Percentiles rank a stretch among this genome's conserved stretches.
These are phyloP conservation scores for Pyrenochaeta sp. DNA, from an alignment of 2,329 filamentous ascomycete species.

Conservation along the genomic window DNA sequence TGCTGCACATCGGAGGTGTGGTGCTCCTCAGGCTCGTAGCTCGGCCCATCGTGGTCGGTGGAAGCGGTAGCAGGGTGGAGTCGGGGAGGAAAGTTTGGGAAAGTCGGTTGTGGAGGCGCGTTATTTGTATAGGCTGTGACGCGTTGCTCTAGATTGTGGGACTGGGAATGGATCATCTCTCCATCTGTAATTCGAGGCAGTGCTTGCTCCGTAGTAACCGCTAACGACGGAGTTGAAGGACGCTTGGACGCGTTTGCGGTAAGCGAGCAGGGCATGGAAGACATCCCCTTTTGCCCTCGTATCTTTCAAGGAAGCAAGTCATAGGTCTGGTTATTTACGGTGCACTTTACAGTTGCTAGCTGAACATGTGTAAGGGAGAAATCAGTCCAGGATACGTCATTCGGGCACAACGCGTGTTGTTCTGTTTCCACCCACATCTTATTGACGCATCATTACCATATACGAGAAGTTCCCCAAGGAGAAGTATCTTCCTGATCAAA, in stretches of 20 bases:
- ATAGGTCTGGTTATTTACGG: too few relatives aligned
- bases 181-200: neutral
- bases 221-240: neutral
- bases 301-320: neutral
- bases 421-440: neutral
- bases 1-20: slow-evolving; percentile 6
- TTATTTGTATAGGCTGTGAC: slow-evolving; percentile 6
- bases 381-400: too few relatives aligned
- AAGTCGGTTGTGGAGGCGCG: slow-evolving; percentile 16
- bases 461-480: neutral
- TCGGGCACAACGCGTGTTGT: neutral
- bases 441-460: neutral
- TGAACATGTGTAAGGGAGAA: too few relatives aligned
- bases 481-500: slow-evolving; percentile 8
- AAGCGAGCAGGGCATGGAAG: neutral
- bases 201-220: neutral
- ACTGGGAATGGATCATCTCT: neutral
- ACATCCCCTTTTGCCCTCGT: neutral
- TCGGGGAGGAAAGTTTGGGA: slow-evolving; percentile 26
- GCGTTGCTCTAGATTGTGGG: slow-evolving; percentile 7
- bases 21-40: slow-evolving; percentile 21
- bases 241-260: neutral
- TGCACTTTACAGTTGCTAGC: too few relatives aligned
- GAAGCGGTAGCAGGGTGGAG: slow-evolving; percentile 26
- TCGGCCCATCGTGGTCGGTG: slow-evolving; percentile 18